These are phyloP conservation scores for Gymnopilus junonius DNA, from an alignment of 768 basidiomycete genomes.

Conservation along the genomic window DNA sequence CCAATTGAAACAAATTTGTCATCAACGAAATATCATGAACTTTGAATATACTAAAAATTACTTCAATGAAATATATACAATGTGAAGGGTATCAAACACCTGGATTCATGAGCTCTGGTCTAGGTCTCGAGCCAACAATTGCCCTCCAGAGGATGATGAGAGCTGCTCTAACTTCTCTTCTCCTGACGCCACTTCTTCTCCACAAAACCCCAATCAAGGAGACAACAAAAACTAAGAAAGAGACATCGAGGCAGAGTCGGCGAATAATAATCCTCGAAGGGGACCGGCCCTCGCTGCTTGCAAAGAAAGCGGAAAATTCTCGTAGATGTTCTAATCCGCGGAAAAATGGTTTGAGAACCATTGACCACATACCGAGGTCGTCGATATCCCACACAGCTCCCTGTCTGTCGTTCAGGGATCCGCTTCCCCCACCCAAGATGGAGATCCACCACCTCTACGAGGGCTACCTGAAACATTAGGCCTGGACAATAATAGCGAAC, in stretches of 20 bases:
- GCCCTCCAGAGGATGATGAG: constrained; percentile 73
- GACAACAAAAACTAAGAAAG: constrained; percentile 72
- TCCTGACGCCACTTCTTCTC: constrained; percentile 70
- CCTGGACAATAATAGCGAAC: constrained; percentile 42
- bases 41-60: constrained; percentile 8
- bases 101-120: constrained; percentile 51
- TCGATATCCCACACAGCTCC: constrained; percentile 68
- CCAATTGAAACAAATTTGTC: neutral
- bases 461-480: constrained; percentile 46
- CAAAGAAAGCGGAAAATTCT: constrained; percentile 60
- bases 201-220: constrained; percentile 61
- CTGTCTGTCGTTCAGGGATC: constrained; percentile 43
- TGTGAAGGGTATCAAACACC: constrained; percentile 39
- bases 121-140: constrained; percentile 57
- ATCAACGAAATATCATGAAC: neutral
- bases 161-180: constrained; percentile 70
- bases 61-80: constrained; percentile 4
- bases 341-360: constrained; percentile 68
- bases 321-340: constrained; percentile 52
- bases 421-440: constrained; percentile 41
- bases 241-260: constrained; percentile 77
- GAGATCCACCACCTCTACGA: constrained; percentile 39
- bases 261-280: constrained; percentile 72
- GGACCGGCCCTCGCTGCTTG: constrained; percentile 60
- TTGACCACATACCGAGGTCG: constrained; percentile 84